A percentile compares a stretch with the other conserved stretches of the same genome.
Conservation (phyloP, 2,329 filamentous ascomycete genomes). For the Cryoendolithus antarcticus region DNA sequence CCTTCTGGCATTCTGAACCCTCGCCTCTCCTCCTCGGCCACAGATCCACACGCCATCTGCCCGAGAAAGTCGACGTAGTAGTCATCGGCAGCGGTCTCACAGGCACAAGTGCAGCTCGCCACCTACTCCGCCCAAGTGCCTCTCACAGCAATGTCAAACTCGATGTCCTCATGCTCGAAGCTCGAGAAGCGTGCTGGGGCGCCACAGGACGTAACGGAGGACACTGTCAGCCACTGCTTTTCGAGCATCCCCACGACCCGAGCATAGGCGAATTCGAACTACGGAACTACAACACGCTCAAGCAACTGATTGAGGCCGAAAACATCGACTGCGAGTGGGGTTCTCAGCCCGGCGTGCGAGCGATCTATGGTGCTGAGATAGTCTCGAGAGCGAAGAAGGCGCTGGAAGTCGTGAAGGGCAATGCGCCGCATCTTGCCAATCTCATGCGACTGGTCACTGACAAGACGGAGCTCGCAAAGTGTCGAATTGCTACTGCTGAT, state of each 20-base stretch:
- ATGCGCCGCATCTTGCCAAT: constrained; percentile 45
- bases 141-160: constrained; percentile 13
- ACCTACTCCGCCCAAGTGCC: constrained; percentile 19
- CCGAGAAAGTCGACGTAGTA: constrained; percentile 52
- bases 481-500: constrained; percentile 42
- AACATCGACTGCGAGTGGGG: constrained; percentile 59
- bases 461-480: constrained; percentile 34
- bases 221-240: constrained; percentile 64
- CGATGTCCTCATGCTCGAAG: constrained; percentile 61
- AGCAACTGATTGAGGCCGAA: constrained; percentile 43
- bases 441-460: constrained; percentile 29
- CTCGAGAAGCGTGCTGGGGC: constrained; percentile 67
- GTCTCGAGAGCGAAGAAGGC: constrained; percentile 40
- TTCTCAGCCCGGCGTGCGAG: constrained; percentile 50
- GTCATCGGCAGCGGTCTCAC: constrained; percentile 67
- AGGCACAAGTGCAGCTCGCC: constrained; percentile 56
- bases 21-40: constrained; percentile 54
- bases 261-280: constrained; percentile 58
- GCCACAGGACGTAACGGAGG: constrained; percentile 60
- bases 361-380: constrained; percentile 45
- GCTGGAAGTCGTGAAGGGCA: constrained; percentile 37
- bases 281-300: constrained; percentile 51
- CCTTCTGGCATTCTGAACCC: constrained; percentile 64
- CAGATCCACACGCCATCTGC: constrained; percentile 52
- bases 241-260: constrained; percentile 41